Evolutionary conservation across 805 yeast genomes (phyloP), one percentile per base, ranked within the genome.

Genomic region (Saccharomycopsis sp.): DNA sequence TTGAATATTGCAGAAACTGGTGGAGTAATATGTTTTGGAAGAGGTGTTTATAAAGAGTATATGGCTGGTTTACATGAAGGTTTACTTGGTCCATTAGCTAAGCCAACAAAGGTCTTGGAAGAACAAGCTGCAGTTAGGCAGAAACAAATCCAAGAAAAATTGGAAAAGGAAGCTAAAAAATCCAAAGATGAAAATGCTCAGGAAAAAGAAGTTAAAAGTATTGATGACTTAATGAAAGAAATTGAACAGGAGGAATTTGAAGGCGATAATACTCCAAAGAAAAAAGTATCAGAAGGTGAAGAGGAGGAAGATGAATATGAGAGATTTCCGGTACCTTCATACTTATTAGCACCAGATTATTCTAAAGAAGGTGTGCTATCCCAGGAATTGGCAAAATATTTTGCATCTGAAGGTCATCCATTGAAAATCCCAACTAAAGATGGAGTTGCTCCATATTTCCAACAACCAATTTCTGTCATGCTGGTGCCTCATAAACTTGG

Each of bases 11-110:
- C 38, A 17, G 56, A 69, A 23, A 74, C 80, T 6, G 97, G 97
- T 21, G 98, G 97, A 36, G 81, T 88, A 9, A 73, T 93, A 17
- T 85, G 96, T 59, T 66, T 93, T 21, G 99, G 99, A 3, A 74
- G 99, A 60, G 98, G 98, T 46, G 90, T 97, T 0, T 93, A 76
- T 61, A 90, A 90, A 61, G 99, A 93, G 68, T 93, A 87, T 59
- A 60, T 93, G 43, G 72, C 74, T 36, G 99, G 99, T 7, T 60
- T 93, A 8, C 96, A 93, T 55, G 98, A 93, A 66, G 98, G 98
- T 4, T 71, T 93, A 59, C 63, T 93, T 38, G 98, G 98, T 0
- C 97, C 97, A 1, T 66, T 90, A 47, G 87, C 75, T 13, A 62
- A 67, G 45, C 77, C 82, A 4, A 56, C 52, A 7, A 51, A 50